phyloP scores from a whole-genome alignment of 371 early-diverging fungal species.

The Nosema muscidifuracis region DNA sequence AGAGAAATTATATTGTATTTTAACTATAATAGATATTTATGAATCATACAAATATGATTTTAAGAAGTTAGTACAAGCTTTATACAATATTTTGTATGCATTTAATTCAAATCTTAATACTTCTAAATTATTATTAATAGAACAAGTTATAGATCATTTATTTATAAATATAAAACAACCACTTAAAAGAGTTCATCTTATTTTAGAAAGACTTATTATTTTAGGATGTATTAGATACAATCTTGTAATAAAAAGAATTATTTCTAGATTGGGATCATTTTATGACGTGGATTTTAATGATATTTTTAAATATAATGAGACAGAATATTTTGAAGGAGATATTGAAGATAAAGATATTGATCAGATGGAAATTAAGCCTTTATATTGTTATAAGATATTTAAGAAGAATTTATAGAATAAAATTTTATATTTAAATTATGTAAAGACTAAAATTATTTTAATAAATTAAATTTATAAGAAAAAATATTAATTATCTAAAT shows the following conservation, averaged over 20 bases:
- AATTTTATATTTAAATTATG: background rate
- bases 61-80: slow-evolving; percentile 17
- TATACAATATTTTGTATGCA: slow-evolving; percentile 32
- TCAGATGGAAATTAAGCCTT: slow-evolving; percentile 1
- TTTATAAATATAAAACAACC: slow-evolving; percentile 50
- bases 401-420: slow-evolving; percentile 22
- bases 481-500: too few species aligned
- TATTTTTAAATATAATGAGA: background rate
- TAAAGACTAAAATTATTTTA: background rate
- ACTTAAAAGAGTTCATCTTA: slow-evolving; percentile 25
- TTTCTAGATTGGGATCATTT: slow-evolving; percentile 7
- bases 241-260: slow-evolving; percentile 1
- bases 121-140: background rate
- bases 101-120: slow-evolving; percentile 8
- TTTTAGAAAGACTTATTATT: slow-evolving; percentile 34
- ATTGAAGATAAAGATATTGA: slow-evolving; percentile 17
- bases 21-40: slow-evolving; percentile 31
- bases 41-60: slow-evolving; percentile 39
- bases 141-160: slow-evolving; percentile 15
- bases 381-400: slow-evolving; percentile 23
- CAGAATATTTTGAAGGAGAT: slow-evolving; percentile 2
- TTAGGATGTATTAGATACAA: slow-evolving; percentile 24
- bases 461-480: background rate
- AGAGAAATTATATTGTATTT: slow-evolving; percentile 32
- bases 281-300: slow-evolving; percentile 49